Evolutionary conservation across 2,329 filamentous ascomycete genomes (phyloP), one percentile per base, ranked within the genome.

Genomic region (Neonectria coccinea): DNA sequence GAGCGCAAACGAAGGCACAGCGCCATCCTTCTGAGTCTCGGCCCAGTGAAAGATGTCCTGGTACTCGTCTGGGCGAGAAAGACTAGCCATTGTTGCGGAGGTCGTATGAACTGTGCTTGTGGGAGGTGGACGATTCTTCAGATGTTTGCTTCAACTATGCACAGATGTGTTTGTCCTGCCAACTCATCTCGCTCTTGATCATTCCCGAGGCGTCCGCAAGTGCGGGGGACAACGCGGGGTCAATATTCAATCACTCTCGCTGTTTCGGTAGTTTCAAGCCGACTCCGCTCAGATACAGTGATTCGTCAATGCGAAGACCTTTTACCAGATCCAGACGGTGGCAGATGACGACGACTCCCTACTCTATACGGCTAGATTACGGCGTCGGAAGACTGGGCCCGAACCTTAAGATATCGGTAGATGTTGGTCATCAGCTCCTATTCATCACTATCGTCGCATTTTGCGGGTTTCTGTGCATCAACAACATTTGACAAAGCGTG

Each of bases 41-140:
- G 85, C 86, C 86, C 86, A 88, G 71, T 85, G 83, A 64, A 85
- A 85, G 69, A 84, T 83, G 55, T 83, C 82, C 58, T 84, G 82
- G 67, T 84, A 85, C 47, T 85, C 81, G 45, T 74, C 18, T 0
- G 60, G 55, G 4, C 27, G 39, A 6, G 57, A n/a, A 14, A 48
- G 42, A 3, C 29, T 10, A 14, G 59, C 8, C 59, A 62, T 62
- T 20, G 29, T 51, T 3, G 11, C 22, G 2, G 29, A 7, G 5
- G 11, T 9, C 3, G 5, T 9, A 14, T 31, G 16, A 8, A 33
- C 14, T 14, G 8, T 33, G 48, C 5, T 25, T 25, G 25, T 25
- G 25, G 25, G 2, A 25, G 25, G 25, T 25, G n/a, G 3, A 36
- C 22, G n/a, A 29, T 12, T 11, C 45, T 48, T 11, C 25, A 12